Conservation (phyloP, 352 stramenopile species). For the Phytopythium boreale region DNA sequence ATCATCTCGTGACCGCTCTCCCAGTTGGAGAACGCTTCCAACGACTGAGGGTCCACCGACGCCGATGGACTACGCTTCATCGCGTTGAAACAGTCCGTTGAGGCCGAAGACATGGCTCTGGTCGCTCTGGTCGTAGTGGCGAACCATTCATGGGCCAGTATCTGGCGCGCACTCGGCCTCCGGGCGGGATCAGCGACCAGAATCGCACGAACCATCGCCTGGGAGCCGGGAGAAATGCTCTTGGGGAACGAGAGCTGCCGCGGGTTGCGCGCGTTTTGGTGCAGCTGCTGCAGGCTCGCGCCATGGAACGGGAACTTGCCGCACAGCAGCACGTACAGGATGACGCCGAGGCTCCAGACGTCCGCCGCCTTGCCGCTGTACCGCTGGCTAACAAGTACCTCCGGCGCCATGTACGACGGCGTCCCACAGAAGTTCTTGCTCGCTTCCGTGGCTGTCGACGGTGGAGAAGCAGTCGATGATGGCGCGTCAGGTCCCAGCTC, state of each 20-base stretch:
- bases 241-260: constrained; percentile 26
- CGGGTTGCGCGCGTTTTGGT: constrained; percentile 22
- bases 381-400: constrained; percentile 47
- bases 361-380: constrained; percentile 66
- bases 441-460: constrained; percentile 12
- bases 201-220: constrained; percentile 41
- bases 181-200: constrained; percentile 40
- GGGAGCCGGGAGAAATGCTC: constrained; percentile 31
- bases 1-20: constrained; percentile 11
- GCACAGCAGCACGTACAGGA: constrained; percentile 63
- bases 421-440: constrained; percentile 79
- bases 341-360: constrained; percentile 63
- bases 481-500: constrained; percentile 33
- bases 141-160: constrained; percentile 44
- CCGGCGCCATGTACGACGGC: constrained; percentile 76
- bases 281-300: constrained; percentile 30
- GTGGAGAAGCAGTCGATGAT: neutral
- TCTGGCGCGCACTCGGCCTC: constrained; percentile 26
- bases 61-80: neutral
- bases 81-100: neutral
- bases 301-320: constrained; percentile 57
- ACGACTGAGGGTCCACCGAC: neutral
- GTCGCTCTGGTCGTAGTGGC: neutral
- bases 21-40: constrained; percentile 19
- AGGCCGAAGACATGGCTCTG: neutral